phyloP scores from a whole-genome alignment of 768 basidiomycete genomes.

The Boletus coccyginus region DNA sequence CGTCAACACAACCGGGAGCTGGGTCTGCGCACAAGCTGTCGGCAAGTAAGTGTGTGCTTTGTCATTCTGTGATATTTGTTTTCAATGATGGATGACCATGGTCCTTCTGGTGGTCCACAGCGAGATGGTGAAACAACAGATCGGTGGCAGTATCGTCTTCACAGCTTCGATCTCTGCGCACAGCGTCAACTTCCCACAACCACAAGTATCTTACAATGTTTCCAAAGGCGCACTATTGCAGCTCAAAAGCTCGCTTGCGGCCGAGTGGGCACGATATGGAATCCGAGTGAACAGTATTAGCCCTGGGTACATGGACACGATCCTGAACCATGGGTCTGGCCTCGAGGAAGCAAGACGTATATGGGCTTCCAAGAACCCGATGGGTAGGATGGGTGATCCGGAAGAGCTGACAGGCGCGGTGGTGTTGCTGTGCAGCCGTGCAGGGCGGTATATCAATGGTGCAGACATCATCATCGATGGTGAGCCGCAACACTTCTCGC shows the following conservation, averaged over 20 bases:
- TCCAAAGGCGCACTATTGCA: conserved; percentile 42
- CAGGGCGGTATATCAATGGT: conserved; percentile 44
- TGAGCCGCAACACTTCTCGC: conserved; percentile 17
- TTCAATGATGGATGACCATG: background rate
- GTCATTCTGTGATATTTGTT: background rate
- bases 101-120: conserved; percentile 17
- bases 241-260: conserved; percentile 38
- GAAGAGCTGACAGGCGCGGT: conserved; percentile 39
- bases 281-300: conserved; percentile 44
- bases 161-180: conserved; percentile 42
- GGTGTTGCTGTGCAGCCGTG: conserved; percentile 41
- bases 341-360: conserved; percentile 32
- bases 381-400: conserved; percentile 44
- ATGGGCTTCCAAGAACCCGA: conserved; percentile 40
- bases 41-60: conserved; percentile 29
- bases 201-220: conserved; percentile 41
- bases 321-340: conserved; percentile 36
- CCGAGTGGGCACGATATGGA: conserved; percentile 42
- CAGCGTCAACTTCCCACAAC: conserved; percentile 42
- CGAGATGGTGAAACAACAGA: conserved; percentile 41
- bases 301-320: conserved; percentile 45
- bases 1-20: conserved; percentile 44
- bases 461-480: conserved; percentile 42
- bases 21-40: conserved; percentile 43
- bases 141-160: conserved; percentile 42